Conservation (phyloP, 208 protist genomes). For the Trypanosoma lewisi region DNA sequence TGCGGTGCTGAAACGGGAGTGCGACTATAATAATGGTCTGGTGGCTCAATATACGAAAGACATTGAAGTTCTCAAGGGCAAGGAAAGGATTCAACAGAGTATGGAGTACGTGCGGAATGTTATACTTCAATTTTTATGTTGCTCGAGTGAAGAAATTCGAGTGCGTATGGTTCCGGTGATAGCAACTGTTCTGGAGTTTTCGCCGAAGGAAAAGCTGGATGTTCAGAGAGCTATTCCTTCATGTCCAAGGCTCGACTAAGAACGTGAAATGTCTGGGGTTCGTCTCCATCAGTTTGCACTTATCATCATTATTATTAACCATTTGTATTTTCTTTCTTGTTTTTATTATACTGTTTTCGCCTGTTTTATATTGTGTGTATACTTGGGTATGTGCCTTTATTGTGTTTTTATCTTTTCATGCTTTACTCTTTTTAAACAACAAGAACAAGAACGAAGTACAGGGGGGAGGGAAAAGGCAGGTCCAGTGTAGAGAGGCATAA, state of each 20-base stretch:
- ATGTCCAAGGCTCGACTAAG: conserved; percentile 72
- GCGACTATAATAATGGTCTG: conserved; percentile 60
- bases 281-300: not conserved
- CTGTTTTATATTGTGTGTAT: conserved; percentile 1
- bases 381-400: not conserved
- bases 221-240: conserved; percentile 54
- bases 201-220: conserved; percentile 64
- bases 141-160: conserved; percentile 50
- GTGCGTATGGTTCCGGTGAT: conserved; percentile 88
- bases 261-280: not conserved
- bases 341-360: conserved; percentile 3
- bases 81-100: conserved; percentile 62
- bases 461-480: not conserved
- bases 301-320: not conserved
- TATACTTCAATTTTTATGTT: conserved; percentile 71
- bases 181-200: conserved; percentile 83
- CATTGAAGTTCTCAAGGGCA: conserved; percentile 55
- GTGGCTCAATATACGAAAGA: conserved; percentile 69
- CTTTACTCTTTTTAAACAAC: conserved; percentile 12
- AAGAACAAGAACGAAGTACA: not conserved
- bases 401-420: not conserved
- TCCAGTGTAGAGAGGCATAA: not conserved
- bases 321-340: conserved; percentile 10
- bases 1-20: conserved; percentile 40
- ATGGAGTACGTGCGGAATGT: conserved; percentile 84